phyloP scores from a whole-genome alignment of 352 stramenopile genomes.

The Pythium sp. region DNA sequence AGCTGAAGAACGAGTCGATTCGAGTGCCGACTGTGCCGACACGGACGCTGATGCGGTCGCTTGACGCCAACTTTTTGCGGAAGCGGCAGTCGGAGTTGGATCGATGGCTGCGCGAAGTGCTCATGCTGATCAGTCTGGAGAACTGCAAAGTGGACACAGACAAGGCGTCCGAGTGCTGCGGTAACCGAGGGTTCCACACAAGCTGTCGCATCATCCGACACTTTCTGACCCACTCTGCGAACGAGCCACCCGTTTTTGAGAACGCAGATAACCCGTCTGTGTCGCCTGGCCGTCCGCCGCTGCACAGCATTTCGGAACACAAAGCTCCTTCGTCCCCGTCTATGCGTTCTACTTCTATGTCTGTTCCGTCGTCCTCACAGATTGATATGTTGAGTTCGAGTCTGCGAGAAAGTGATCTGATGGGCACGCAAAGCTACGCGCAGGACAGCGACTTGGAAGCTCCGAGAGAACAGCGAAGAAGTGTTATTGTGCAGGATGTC shows the following conservation, averaged over 20 bases:
- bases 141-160: conserved; percentile 79
- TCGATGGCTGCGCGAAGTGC: conserved; percentile 76
- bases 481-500: conserved; percentile 66
- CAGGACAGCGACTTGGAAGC: conserved; percentile 8
- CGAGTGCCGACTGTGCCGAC: conserved; percentile 74
- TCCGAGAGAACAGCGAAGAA: conserved; percentile 42
- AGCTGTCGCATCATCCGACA: conserved; percentile 68
- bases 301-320: conserved; percentile 58
- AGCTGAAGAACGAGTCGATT: conserved; percentile 80
- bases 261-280: conserved; percentile 30
- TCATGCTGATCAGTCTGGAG: conserved; percentile 78
- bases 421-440: conserved; percentile 19
- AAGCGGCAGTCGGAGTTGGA: conserved; percentile 85
- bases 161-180: conserved; percentile 54
- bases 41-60: conserved; percentile 73
- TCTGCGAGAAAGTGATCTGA: conserved; percentile 38
- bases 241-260: conserved; percentile 71
- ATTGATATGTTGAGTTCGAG: conserved; percentile 50
- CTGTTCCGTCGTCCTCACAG: conserved; percentile 21
- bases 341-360: conserved; percentile 16
- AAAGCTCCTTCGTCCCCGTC: conserved; percentile 28
- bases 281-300: conserved; percentile 9
- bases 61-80: conserved; percentile 79
- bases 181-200: conserved; percentile 59
- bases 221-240: conserved; percentile 74